phyloP scores from a whole-genome alignment of 768 basidiomycete species.

The Termitomyces titanicus region DNA sequence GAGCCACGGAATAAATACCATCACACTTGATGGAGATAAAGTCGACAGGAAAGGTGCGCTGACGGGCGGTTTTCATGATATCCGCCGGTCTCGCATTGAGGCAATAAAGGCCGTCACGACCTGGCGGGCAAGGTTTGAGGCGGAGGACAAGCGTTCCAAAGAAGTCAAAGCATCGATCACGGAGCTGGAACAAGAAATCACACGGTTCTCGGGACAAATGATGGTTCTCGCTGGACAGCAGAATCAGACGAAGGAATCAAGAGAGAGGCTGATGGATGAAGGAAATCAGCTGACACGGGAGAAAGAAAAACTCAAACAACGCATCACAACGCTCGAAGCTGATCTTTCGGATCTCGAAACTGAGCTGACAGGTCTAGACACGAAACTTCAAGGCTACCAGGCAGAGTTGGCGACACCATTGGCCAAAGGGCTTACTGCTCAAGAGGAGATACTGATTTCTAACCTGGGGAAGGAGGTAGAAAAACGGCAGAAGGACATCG shows the following conservation, averaged over 20 bases:
- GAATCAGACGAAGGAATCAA: conserved; percentile 61
- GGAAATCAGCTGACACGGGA: conserved; percentile 56
- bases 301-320: conserved; percentile 61
- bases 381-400: conserved; percentile 60
- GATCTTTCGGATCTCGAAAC: conserved; percentile 70
- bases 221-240: conserved; percentile 69
- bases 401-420: conserved; percentile 74
- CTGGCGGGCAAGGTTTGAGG: conserved; percentile 72
- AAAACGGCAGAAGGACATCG: conserved; percentile 60
- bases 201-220: conserved; percentile 66
- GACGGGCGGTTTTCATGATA: conserved; percentile 95
- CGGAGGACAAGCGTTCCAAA: conserved; percentile 56
- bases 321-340: conserved; percentile 60
- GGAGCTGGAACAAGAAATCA: conserved; percentile 83
- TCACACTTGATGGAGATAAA: conserved; percentile 96
- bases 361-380: conserved; percentile 59
- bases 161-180: conserved; percentile 74
- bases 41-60: conserved; percentile 95
- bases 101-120: conserved; percentile 71
- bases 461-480: conserved; percentile 75
- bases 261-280: conserved; percentile 67
- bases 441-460: conserved; percentile 68
- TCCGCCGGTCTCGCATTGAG: conserved; percentile 86
- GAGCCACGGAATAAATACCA: conserved; percentile 92
- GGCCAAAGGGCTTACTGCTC: conserved; percentile 64